A percentile compares a stretch with the other conserved stretches of the same genome.
These are phyloP conservation scores for Tricholomella constricta DNA, from an alignment of 768 basidiomycete genomes.

Conservation along the genomic window DNA sequence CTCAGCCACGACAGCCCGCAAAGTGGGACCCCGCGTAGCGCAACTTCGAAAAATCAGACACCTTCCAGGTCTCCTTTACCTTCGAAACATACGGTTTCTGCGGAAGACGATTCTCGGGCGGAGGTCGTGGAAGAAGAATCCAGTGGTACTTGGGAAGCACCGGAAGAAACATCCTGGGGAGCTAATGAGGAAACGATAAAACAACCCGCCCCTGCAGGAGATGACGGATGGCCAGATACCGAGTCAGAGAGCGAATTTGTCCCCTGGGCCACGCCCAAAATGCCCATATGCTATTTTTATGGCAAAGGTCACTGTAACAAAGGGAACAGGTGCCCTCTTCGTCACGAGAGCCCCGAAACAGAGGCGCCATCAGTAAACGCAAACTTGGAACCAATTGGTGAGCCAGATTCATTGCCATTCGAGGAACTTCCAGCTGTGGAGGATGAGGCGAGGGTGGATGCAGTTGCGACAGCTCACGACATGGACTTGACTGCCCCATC, in stretches of 20 bases:
- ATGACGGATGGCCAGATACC: constrained; percentile 5
- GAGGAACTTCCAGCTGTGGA: neutral
- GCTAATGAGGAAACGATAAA: neutral
- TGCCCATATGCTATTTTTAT: constrained; percentile 5
- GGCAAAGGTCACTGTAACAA: constrained; percentile 4
- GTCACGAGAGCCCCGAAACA: constrained; percentile 3
- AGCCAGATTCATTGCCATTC: neutral
- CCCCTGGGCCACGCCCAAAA: constrained; percentile 7
- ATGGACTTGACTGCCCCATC: too few species aligned
- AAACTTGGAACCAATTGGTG: neutral
- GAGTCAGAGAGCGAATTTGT: constrained; percentile 4
- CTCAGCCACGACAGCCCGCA: neutral
- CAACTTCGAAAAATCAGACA: neutral
- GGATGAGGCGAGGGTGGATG: neutral
- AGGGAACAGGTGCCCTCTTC: constrained; percentile 1
- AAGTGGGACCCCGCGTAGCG: neutral
- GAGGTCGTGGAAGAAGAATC: neutral
- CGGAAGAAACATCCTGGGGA: neutral
- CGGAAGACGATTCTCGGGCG: neutral
- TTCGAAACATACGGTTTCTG: neutral
- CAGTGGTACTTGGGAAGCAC: neutral
- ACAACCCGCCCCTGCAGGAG: neutral
- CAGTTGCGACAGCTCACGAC: neutral
- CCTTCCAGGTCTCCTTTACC: neutral
- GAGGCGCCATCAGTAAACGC: neutral